Base-by-base conservation (phyloP, 257 asterid genomes). In the Gynochthodes officinalis region DNA sequence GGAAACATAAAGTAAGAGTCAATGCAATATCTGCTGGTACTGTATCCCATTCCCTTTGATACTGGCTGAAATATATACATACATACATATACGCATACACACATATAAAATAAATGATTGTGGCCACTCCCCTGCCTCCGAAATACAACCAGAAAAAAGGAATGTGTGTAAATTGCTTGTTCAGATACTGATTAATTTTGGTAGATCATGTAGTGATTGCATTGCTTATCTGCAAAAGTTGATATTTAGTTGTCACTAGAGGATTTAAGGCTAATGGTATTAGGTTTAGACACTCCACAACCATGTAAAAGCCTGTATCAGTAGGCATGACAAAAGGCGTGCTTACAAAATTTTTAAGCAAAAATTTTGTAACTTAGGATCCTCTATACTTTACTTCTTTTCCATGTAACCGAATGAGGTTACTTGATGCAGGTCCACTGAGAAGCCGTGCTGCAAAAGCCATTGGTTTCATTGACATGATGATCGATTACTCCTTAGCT, bases 361-460 rank as follows among this genome's bases (percentile, higher is more conserved):
- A 55, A 10, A 55, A 3, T 55, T 25, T 25, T 23, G 25, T 55
- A 8, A 25, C 3, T 21, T 25, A 58, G 40, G 64, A 58, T 58
- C 15, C n/a, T 13, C 64, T n/a, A n/a, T n/a, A n/a, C n/a, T n/a
- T n/a, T 1, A 28, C 30, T 69, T 52, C 28, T 48, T 54, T 3
- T 30, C 18, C 12, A 35, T 35, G 37, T 54, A 39, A n/a, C 39
- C 33, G 54, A 53, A 48, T 46, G 77, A 40, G 35, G 21, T 33
- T 19, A 43, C 15, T 50, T 7, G 61, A 10, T 82, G 19, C 81
- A 89, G 97, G 97, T 8, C 97, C 96, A 25, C 72, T 91, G 58
- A 83, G 97, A 80, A 91, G 97, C 69, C 92, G 96, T 5, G 97
- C 96, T 49, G 96, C 96, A 72, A 92, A 92, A 84, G 96, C 97